phyloP scores from a whole-genome alignment of 116 monocot species.

The Dioscorea cayenensis region DNA sequence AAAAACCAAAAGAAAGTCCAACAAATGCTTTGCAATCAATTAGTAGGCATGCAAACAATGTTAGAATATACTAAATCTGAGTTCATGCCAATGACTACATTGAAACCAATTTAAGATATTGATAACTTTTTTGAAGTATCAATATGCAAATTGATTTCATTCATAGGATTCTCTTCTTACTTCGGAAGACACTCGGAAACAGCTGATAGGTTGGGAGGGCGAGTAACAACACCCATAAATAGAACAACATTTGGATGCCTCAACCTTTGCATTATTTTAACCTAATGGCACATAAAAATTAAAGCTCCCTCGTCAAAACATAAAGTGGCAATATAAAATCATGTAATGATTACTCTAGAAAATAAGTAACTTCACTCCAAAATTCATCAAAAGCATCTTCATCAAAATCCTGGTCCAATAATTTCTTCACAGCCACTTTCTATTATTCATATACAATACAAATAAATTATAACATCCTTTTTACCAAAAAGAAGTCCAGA shows the following conservation, averaged over 20 bases:
- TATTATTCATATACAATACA: slow-evolving; percentile 14
- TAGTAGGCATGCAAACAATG: no score
- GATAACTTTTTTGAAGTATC: background rate
- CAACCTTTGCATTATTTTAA: slow-evolving; percentile 93
- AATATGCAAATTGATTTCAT: background rate
- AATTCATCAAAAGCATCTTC: slow-evolving; percentile 98
- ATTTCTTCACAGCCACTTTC: slow-evolving; percentile 99
- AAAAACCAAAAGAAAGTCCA: no score
- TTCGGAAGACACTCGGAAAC: slow-evolving; percentile 98
- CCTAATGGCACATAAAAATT: slow-evolving; percentile 25
- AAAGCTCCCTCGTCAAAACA: background rate
- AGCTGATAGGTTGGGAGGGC: slow-evolving; percentile 94
- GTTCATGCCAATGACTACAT: no score
- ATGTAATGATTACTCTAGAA: background rate
- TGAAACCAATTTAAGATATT: no score
- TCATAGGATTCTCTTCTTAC: slow-evolving; percentile 18
- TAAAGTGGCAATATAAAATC: background rate
- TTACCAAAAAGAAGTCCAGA: no score
- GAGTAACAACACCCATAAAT: slow-evolving; percentile 97
- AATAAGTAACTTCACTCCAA: slow-evolving; percentile 43
- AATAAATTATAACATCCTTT: background rate
- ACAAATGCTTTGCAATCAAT: no score
- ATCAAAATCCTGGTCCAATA: slow-evolving; percentile 95
- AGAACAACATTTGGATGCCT: slow-evolving; percentile 99
- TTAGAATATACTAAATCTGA: no score